Percentiles rank a stretch among this genome's conserved stretches.
These are phyloP conservation scores for Scorias spongiosa DNA, from an alignment of 2,329 filamentous ascomycete species.

Conservation along the genomic window DNA sequence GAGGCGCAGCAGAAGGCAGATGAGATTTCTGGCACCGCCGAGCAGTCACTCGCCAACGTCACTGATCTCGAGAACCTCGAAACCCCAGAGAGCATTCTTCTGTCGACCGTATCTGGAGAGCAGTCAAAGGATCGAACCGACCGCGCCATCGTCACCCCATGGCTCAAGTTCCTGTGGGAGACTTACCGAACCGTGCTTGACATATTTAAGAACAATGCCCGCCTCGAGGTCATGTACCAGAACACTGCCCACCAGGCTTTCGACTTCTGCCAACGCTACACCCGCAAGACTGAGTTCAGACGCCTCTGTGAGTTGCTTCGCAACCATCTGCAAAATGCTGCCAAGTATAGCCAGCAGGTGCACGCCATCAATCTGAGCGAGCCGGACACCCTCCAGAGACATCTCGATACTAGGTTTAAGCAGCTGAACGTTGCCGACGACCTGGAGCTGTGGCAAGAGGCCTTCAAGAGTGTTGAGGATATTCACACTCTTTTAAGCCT, in stretches of 20 bases:
- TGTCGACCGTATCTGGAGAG: slow-evolving; percentile 94
- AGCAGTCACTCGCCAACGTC: slow-evolving; percentile 55
- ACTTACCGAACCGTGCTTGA: slow-evolving; percentile 96
- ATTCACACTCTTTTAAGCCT: slow-evolving; percentile 94
- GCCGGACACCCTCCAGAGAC: slow-evolving; percentile 89
- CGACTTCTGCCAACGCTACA: slow-evolving; percentile 96
- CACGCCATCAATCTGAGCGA: slow-evolving; percentile 98
- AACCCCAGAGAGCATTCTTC: slow-evolving; percentile 93
- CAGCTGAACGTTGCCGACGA: slow-evolving; percentile 97
- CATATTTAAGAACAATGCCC: slow-evolving; percentile 97
- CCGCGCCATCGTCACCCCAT: slow-evolving; percentile 93
- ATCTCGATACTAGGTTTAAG: slow-evolving; percentile 95
- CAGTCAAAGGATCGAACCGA: slow-evolving; percentile 95
- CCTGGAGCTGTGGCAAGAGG: slow-evolving; percentile 96
- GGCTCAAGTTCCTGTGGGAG: slow-evolving; percentile 99
- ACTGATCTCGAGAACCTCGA: slow-evolving; percentile 95
- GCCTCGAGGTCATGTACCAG: slow-evolving; percentile 95
- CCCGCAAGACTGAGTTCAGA: slow-evolving; percentile 97
- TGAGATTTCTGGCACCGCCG: slow-evolving; percentile 78
- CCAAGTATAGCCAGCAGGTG: slow-evolving; percentile 98
- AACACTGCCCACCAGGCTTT: slow-evolving; percentile 95
- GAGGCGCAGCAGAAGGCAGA: slow-evolving; percentile 93
- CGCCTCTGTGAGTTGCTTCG: slow-evolving; percentile 93
- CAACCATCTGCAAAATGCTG: slow-evolving; percentile 96
- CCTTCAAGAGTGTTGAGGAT: slow-evolving; percentile 97